phyloP scores from a whole-genome alignment of 176 grass and related monocot genomes.

The Elaeis guineensis region DNA sequence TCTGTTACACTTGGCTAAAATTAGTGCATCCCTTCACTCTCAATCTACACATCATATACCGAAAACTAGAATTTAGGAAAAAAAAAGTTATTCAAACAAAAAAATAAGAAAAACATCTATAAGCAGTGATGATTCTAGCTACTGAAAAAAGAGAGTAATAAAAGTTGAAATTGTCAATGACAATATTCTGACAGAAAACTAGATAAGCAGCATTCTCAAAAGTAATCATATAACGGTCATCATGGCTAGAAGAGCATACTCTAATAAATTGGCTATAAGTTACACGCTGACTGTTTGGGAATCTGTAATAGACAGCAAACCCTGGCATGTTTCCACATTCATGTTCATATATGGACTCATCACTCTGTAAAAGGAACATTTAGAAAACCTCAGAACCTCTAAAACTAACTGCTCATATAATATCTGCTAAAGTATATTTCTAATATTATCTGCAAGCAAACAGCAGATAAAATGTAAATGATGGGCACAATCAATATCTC shows the following conservation, averaged over 20 bases:
- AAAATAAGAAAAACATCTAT: too few relatives aligned
- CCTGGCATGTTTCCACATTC: conserved; percentile 97
- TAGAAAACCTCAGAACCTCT: conserved; percentile 13
- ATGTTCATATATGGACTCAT: conserved; percentile 93
- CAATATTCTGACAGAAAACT: background rate
- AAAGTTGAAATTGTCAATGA: background rate
- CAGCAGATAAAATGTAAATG: too few relatives aligned
- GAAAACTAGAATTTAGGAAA: too few relatives aligned
- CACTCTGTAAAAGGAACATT: conserved; percentile 45
- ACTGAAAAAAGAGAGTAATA: background rate
- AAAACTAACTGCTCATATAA: conserved; percentile 1
- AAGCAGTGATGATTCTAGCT: too few relatives aligned
- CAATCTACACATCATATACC: too few relatives aligned
- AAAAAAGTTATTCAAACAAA: too few relatives aligned
- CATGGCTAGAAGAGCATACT: conserved; percentile 41
- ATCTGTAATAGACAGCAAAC: conserved; percentile 81
- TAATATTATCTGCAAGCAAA: too few relatives aligned
- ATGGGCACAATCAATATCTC: background rate
- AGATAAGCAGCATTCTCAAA: background rate
- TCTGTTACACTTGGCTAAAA: too few relatives aligned
- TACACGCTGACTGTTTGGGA: conserved; percentile 79
- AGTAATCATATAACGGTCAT: conserved; percentile 16
- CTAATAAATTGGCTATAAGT: conserved; percentile 72
- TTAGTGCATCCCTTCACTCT: too few relatives aligned
- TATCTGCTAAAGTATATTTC: too few relatives aligned